Conservation (phyloP, 176 grass and related monocot genomes). For the Typha latifolia region DNA sequence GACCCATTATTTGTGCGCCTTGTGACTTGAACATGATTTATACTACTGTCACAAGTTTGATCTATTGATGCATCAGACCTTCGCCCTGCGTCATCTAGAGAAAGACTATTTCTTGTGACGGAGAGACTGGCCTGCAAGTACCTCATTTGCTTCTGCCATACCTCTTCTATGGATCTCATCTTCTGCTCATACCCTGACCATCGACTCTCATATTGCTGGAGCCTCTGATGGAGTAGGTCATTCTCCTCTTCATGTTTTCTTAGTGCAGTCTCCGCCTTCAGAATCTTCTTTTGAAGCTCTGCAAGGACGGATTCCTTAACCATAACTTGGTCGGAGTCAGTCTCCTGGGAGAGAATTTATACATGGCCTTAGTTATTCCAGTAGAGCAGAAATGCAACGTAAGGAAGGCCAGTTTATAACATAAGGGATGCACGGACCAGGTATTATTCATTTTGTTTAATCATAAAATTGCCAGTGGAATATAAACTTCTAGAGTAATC, state of each 20-base stretch:
- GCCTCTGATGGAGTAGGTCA: constrained; percentile 62
- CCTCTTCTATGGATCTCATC: constrained; percentile 96
- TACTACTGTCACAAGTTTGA: constrained; percentile 61
- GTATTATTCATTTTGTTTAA: no score
- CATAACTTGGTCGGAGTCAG: constrained; percentile 57
- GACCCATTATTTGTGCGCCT: constrained; percentile 23
- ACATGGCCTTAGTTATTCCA: not conserved
- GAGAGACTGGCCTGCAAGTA: constrained; percentile 79
- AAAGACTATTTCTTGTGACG: constrained; percentile 69
- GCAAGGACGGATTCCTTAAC: constrained; percentile 74
- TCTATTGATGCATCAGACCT: constrained; percentile 70
- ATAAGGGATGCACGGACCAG: no score
- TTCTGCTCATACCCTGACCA: constrained; percentile 94
- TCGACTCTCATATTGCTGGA: constrained; percentile 78
- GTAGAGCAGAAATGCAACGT: not conserved
- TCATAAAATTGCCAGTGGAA: no score
- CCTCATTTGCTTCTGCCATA: constrained; percentile 95
- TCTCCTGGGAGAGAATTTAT: constrained; percentile 38
- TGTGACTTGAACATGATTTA: constrained; percentile 7
- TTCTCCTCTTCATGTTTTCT: constrained; percentile 87
- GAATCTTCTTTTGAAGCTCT: constrained; percentile 67
- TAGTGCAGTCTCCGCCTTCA: constrained; percentile 57
- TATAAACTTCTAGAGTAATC: no score
- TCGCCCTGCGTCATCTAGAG: constrained; percentile 52
- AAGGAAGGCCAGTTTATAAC: not conserved